A percentile compares a stretch with the other conserved stretches of the same genome.
Evolutionary conservation across 208 protist genomes (phyloP).

Genomic region (Acanthamoeba castellanii): DNA sequence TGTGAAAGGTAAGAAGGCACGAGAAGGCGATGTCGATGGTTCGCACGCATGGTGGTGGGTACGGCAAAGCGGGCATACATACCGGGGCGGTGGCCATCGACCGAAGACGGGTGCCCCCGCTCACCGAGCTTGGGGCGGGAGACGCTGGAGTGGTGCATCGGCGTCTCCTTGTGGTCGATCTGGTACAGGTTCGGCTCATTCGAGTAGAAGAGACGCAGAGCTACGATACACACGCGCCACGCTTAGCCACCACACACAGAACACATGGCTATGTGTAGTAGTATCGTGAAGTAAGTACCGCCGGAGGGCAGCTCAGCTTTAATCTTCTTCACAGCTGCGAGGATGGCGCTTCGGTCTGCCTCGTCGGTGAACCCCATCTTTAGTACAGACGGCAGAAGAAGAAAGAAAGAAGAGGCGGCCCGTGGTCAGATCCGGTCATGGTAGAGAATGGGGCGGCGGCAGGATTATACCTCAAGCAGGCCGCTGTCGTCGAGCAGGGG

Average conservation of each 20-base stretch:
- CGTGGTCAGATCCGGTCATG: background rate
- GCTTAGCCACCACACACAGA: background rate
- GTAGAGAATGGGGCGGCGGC: background rate
- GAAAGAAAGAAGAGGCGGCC: background rate
- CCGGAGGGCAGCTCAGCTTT: slow-evolving; percentile 72
- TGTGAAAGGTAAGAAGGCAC: too few species aligned
- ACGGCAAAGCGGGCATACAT: background rate
- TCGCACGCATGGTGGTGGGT: background rate
- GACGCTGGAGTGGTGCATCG: background rate
- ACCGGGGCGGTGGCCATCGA: background rate
- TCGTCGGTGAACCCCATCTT: slow-evolving; percentile 60
- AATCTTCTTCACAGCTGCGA: slow-evolving; percentile 58
- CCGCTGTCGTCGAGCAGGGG: slow-evolving; percentile 51
- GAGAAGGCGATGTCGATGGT: background rate
- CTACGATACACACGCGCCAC: background rate
- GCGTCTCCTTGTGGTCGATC: slow-evolving; percentile 58
- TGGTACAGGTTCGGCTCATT: slow-evolving; percentile 75
- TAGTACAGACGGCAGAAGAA: background rate
- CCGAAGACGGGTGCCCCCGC: background rate
- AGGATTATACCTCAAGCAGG: background rate
- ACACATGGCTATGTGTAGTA: background rate
- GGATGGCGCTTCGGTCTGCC: slow-evolving; percentile 61
- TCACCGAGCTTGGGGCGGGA: background rate
- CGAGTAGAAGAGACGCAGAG: slow-evolving; percentile 62
- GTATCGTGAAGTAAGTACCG: background rate